Base-by-base conservation (phyloP, 2,329 filamentous ascomycete genomes). In the Alternaria arbusti region DNA sequence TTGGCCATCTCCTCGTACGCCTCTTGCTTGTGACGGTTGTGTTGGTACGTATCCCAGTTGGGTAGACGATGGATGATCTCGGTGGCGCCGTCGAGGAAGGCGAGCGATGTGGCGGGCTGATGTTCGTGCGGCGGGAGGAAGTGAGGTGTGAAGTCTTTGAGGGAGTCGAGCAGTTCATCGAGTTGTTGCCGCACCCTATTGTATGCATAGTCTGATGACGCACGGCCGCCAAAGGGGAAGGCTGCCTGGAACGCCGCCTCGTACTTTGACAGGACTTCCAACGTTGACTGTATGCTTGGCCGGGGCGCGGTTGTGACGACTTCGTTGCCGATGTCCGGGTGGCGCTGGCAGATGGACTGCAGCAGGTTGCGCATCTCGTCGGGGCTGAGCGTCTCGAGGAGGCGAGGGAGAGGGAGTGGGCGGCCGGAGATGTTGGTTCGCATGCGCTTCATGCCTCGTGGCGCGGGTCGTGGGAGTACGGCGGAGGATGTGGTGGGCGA, bases 1-100 rank as follows among this genome's bases (percentile, higher is more conserved):
- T 91, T 93, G 25, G 93, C 91, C 67, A 99, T 94, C 77, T 98
- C 96, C 74, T 99, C 95, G 77, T 99, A 99, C 7, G 95, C 94
- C 67, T 93, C 93, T 70, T 97, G 91, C 81, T 97, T 97, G 83
- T 97, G 93, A 72, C 97, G 88, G 69, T 94, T 94, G 82, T 97
- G 91, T 66, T 93, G 89, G 64, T 91, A 91, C 47, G 90, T 93
- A 70, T 96, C 92, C 94, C 94, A 99, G 74, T 97, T 88, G 4
- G 96, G 96, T 46, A 99, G 85, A 43, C 90, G 86, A 79, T 99
- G 94, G 60, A 98, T 91, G 60, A 98, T 88, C 69, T 95, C 90
- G 30, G 96, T 99, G 63, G 92, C 95, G 49, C 91, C 91, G 70
- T 99, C 93, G 23, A 99, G 87, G 76, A 94, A 99, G 73, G 90